A percentile compares a stretch with the other conserved stretches of the same genome.
Conservation (phyloP, 2,329 filamentous ascomycete genomes). For the Niveomyces coronatus region DNA sequence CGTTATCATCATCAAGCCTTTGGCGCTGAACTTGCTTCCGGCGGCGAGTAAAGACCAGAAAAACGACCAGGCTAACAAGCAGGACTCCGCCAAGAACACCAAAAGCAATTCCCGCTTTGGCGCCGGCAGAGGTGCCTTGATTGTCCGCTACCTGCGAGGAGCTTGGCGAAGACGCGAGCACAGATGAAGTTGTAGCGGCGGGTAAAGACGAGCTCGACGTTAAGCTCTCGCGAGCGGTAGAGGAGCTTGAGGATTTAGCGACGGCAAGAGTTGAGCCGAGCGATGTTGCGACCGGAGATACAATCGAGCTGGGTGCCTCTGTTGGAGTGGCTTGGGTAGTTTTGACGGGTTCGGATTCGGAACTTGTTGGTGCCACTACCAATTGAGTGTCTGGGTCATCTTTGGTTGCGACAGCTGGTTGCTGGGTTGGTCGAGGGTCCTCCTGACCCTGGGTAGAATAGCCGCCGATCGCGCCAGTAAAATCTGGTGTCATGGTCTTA, state of each 20-base stretch:
- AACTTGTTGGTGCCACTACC: not conserved
- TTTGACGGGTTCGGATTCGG: conserved; percentile 5
- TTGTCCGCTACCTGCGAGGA: not conserved
- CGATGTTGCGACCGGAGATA: conserved; percentile 15
- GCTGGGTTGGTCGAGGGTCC: conserved; percentile 11
- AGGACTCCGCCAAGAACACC: conserved; percentile 65
- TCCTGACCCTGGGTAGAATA: conserved; percentile 22
- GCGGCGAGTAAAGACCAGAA: conserved; percentile 59
- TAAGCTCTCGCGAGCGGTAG: not conserved
- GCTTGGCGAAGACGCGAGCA: not conserved
- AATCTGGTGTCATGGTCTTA: conserved; percentile 30
- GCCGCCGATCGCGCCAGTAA: conserved; percentile 31
- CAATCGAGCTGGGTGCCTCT: conserved; percentile 12
- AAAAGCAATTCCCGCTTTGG: conserved; percentile 76
- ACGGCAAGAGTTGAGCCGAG: conserved; percentile 17
- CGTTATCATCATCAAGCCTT: conserved; percentile 42
- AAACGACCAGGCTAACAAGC: conserved; percentile 54
- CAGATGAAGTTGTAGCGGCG: conserved; percentile 4
- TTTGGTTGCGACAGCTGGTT: conserved; percentile 5
- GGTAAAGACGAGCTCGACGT: conserved; percentile 2
- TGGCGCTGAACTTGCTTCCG: conserved; percentile 54
- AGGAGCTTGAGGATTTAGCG: not conserved
- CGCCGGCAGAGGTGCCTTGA: conserved; percentile 23
- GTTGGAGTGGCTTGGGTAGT: conserved; percentile 14
- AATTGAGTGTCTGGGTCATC: not conserved